Evolutionary conservation across 441 rosid genomes (phyloP), one percentile per base, ranked within the genome.

Genomic region (Brassica hybrid): DNA sequence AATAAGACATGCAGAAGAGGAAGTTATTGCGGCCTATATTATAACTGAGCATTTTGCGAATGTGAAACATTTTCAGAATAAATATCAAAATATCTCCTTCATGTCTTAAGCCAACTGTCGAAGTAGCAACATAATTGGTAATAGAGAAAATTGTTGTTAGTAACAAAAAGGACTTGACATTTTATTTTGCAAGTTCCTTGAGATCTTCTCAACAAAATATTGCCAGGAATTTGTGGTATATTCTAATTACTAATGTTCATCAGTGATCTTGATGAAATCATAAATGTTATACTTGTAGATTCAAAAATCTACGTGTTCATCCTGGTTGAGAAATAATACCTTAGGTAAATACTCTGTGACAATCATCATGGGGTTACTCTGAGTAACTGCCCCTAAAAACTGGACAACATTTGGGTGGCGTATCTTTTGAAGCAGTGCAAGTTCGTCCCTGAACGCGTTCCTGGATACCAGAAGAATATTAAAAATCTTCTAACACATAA

Each of bases 361-460:
- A 74, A 92, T 90, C 88, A 88, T 88, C 97, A 92, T 92, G 4
- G 93, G 94, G 79, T 85, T 87, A 82, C 93, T 88, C 75, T 92
- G 97, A 27, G 97, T 92, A 65, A 92, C 94, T 74, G 97, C 94
- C 56, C 94, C 93, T 74, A 90, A 64, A 84, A 91, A 91, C 82
- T 90, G 97, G 64, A 91, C 97, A 64, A 92, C 92, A 76, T 90
- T 92, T 14, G 94, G 97, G 82, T 88, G 97, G 36, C 92, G 94
- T 74, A 88, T 81, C 86, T 88, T 92, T 83, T 92, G 97, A 83
- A 92, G 90, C 72, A 91, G 83, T 2, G 88, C 82, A 71, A 91
- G 97, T 84, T 91, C 94, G 62, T 92, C 97, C 61, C 91, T 81
- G 69, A 92, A 92, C 19, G 92, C 93, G 60, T 79, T 87, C 74